phyloP scores from a whole-genome alignment of 805 yeast species.

The Cyberlindnera petersonii region DNA sequence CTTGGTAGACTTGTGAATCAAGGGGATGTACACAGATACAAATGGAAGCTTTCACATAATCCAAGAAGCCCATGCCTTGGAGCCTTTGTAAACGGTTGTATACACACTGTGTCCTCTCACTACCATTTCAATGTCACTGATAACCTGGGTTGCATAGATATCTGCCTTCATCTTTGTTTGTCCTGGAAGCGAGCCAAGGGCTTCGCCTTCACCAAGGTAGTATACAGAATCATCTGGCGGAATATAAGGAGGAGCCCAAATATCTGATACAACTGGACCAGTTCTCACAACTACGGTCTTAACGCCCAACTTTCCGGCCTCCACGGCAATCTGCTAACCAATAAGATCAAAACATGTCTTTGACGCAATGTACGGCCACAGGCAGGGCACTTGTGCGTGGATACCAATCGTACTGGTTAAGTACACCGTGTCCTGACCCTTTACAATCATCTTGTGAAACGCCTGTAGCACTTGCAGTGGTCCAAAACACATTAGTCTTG shows the following conservation, averaged over 20 bases:
- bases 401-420: slow-evolving; percentile 34
- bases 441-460: slow-evolving; percentile 31
- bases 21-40: no score
- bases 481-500: slow-evolving; percentile 37
- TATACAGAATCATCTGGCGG: no score
- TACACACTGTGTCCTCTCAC: no score
- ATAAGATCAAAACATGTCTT: slow-evolving; percentile 7
- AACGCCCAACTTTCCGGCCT: slow-evolving; percentile 36
- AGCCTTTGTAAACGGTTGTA: no score
- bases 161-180: no score
- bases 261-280: slow-evolving; percentile 37
- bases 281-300: slow-evolving; percentile 36
- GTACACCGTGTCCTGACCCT: slow-evolving; percentile 33
- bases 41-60: no score
- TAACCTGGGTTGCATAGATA: no score
- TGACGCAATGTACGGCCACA: not conserved
- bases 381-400: not conserved
- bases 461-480: slow-evolving; percentile 34
- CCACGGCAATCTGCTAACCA: slow-evolving; percentile 32
- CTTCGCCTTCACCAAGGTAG: no score
- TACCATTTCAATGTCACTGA: no score
- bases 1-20: no score
- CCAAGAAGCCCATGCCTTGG: no score
- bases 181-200: no score
- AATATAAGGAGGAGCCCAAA: slow-evolving; percentile 12